These are phyloP conservation scores for Rhynchospora pubera DNA, from an alignment of 176 grass and related monocot genomes.

Conservation along the genomic window DNA sequence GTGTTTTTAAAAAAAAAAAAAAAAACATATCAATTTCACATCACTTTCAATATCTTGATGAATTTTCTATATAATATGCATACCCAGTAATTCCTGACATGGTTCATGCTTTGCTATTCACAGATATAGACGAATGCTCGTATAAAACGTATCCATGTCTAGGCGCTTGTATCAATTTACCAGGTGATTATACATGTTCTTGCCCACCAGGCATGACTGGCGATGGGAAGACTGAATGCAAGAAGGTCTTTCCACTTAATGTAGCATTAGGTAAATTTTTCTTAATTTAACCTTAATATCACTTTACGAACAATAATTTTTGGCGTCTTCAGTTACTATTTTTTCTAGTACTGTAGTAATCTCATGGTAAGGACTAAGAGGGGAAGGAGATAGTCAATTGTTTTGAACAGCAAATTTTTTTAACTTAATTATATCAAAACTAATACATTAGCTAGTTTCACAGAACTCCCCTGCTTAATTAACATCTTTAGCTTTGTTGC, in stretches of 20 bases:
- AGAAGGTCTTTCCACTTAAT: neutral
- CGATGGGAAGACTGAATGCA: constrained; percentile 5
- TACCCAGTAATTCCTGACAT: too few relatives aligned
- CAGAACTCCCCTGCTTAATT: neutral
- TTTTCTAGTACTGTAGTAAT: neutral
- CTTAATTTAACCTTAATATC: neutral
- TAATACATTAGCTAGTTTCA: neutral
- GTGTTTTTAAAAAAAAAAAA: neutral
- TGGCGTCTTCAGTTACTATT: neutral
- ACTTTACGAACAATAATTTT: neutral
- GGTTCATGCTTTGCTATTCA: neutral
- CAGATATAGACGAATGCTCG: neutral
- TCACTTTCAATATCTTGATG: neutral
- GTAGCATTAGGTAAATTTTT: neutral
- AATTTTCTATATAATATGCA: too few relatives aligned
- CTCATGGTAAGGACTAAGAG: neutral
- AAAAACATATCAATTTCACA: neutral
- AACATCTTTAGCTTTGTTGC: neutral
- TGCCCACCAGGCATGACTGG: neutral
- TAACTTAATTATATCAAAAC: neutral
- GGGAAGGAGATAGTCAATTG: neutral
- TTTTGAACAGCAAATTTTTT: neutral
- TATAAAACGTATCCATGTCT: neutral
- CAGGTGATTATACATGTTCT: neutral
- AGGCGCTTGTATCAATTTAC: neutral